Conservation (phyloP, 805 yeast species). For the Candida rishiriensis region DNA sequence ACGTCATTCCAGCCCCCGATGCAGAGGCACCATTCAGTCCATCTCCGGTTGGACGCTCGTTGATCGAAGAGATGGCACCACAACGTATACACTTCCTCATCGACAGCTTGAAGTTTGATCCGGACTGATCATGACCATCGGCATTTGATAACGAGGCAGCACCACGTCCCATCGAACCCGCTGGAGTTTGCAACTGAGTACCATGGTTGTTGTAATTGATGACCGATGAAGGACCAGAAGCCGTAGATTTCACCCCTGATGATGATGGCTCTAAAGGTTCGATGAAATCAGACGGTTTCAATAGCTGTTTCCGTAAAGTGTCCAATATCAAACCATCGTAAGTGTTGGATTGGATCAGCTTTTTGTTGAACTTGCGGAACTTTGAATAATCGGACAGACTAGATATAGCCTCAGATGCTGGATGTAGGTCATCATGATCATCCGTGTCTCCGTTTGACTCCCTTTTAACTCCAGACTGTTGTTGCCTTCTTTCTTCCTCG, state of each 20-base stretch:
- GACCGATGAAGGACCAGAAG: background rate
- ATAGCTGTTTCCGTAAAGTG: slow-evolving; percentile 28
- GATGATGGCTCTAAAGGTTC: background rate
- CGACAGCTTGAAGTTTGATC: slow-evolving; percentile 9
- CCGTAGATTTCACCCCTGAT: background rate
- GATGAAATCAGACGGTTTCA: slow-evolving; percentile 24
- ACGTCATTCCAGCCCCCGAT: slow-evolving; percentile 19
- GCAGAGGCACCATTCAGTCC: background rate
- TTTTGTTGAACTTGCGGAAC: slow-evolving; percentile 12
- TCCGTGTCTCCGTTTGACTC: background rate
- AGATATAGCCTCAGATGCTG: slow-evolving; percentile 3
- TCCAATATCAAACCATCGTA: slow-evolving; percentile 29
- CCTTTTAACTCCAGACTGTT: background rate
- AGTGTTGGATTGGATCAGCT: slow-evolving; percentile 18
- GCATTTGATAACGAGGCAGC: background rate
- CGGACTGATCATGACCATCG: background rate
- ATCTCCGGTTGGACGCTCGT: slow-evolving; percentile 24
- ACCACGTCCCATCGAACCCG: background rate
- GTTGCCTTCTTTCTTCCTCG: slow-evolving; percentile 21
- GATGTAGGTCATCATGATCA: background rate
- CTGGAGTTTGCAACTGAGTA: background rate
- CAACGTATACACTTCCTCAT: slow-evolving; percentile 32
- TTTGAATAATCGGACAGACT: slow-evolving; percentile 20
- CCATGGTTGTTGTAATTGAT: background rate
- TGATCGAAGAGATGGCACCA: slow-evolving; percentile 33